Evolutionary conservation across 2,329 filamentous ascomycete genomes (phyloP).

Genomic region (Trichoderma sp.): DNA sequence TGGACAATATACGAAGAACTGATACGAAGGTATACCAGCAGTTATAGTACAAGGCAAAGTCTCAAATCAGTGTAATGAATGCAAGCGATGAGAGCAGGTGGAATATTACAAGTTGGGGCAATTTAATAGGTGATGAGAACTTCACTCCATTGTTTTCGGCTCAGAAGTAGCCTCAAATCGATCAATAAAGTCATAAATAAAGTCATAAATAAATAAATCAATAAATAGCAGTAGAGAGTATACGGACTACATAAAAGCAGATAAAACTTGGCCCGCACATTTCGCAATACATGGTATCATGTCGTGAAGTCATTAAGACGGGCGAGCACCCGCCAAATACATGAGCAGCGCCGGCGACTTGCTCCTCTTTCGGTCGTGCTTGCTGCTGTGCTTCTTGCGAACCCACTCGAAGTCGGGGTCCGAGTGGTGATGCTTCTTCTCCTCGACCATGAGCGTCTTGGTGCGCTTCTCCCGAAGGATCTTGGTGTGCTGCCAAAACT

Average conservation of each 20-base stretch:
- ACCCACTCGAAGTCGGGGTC: constrained; percentile 54
- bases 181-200: neutral
- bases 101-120: neutral
- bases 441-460: constrained; percentile 49
- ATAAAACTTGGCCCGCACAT: neutral
- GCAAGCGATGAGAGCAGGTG: neutral
- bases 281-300: neutral
- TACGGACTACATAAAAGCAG: constrained; percentile 4
- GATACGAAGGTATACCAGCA: constrained; percentile 55
- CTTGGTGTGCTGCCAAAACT: constrained; percentile 69
- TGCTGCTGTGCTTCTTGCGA: constrained; percentile 46
- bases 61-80: constrained; percentile 1
- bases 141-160: neutral
- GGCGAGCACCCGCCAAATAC: constrained; percentile 54
- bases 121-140: neutral
- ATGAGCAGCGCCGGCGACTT: constrained; percentile 56
- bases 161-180: neutral
- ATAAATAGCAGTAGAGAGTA: neutral
- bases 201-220: neutral
- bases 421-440: constrained; percentile 40
- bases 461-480: constrained; percentile 56
- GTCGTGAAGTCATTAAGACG: constrained; percentile 31
- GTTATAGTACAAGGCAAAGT: constrained; percentile 1
- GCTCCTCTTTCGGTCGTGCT: constrained; percentile 48
- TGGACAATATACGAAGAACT: constrained; percentile 98